phyloP scores from a whole-genome alignment of 108 stramenopile species.

The Skeletonema marinoi region DNA sequence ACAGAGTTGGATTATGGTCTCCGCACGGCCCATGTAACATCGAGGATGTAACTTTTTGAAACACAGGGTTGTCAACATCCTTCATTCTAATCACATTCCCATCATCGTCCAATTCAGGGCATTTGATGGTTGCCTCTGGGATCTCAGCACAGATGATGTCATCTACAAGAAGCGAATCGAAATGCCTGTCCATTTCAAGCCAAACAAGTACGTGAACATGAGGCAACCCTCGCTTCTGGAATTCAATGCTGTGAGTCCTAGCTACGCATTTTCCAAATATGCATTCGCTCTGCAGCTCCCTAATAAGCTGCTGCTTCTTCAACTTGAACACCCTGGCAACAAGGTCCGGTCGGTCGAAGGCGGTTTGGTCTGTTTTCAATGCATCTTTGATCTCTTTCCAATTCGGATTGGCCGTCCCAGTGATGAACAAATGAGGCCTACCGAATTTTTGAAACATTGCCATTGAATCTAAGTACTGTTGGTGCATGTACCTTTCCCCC shows the following conservation, averaged over 20 bases:
- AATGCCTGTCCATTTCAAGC: too few species aligned
- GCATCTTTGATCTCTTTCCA: conserved; percentile 19
- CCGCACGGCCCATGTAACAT: too few species aligned
- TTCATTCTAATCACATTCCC: too few species aligned
- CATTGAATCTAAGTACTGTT: neutral
- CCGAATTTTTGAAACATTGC: conserved; percentile 3
- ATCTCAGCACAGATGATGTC: too few species aligned
- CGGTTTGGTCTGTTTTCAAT: conserved; percentile 18
- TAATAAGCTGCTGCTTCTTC: neutral
- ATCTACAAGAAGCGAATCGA: too few species aligned
- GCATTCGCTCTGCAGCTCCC: neutral
- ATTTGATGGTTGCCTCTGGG: too few species aligned
- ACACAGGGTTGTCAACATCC: too few species aligned
- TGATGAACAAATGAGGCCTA: conserved; percentile 32
- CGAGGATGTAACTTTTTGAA: too few species aligned
- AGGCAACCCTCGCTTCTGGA: too few species aligned
- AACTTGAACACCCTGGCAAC: conserved; percentile 11
- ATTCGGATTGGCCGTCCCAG: conserved; percentile 17
- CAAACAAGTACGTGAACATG: too few species aligned
- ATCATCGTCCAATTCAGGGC: too few species aligned
- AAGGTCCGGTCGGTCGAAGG: conserved; percentile 34
- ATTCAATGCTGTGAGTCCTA: neutral
- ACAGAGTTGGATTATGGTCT: too few species aligned
- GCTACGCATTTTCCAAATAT: neutral
- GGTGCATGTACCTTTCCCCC: conserved; percentile 3